phyloP scores from a whole-genome alignment of 2,329 filamentous ascomycete genomes.

The Dichotomopilus funicola region DNA sequence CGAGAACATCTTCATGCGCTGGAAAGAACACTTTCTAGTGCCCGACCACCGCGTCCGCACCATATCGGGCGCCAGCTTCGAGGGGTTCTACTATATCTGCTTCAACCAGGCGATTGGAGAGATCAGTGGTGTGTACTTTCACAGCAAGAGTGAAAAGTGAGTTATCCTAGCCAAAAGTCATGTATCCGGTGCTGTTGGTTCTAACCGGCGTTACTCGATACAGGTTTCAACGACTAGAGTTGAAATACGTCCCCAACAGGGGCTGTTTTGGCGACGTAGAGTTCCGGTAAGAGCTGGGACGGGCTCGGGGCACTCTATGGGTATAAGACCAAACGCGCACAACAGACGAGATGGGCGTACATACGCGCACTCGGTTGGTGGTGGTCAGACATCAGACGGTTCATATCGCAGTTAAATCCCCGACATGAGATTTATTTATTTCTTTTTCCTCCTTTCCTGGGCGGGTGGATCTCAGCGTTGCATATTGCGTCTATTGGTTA shows the following conservation, averaged over 20 bases:
- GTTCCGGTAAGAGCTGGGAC: slow-evolving; percentile 58
- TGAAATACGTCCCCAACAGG: slow-evolving; percentile 78
- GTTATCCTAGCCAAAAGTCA: slow-evolving; percentile 31
- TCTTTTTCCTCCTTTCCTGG: too few relatives aligned
- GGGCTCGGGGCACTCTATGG: too few relatives aligned
- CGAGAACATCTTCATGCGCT: slow-evolving; percentile 95
- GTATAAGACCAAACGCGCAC: too few relatives aligned
- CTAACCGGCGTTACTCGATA: slow-evolving; percentile 37
- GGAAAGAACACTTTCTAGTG: slow-evolving; percentile 97
- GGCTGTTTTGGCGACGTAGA: slow-evolving; percentile 84
- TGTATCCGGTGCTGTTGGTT: background rate
- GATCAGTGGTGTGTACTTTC: slow-evolving; percentile 94
- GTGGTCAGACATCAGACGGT: too few relatives aligned
- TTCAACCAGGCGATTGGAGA: slow-evolving; percentile 87
- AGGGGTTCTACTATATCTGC: slow-evolving; percentile 98
- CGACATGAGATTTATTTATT: too few relatives aligned
- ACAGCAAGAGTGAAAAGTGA: slow-evolving; percentile 95
- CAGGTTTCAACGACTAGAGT: slow-evolving; percentile 86
- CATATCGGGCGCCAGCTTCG: slow-evolving; percentile 91
- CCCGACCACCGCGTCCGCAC: slow-evolving; percentile 88
- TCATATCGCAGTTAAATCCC: too few relatives aligned
- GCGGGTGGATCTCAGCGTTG: slow-evolving; percentile 8
- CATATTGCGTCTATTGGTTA: slow-evolving; percentile 3
- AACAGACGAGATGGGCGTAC: too few relatives aligned
- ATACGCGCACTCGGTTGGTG: too few relatives aligned